Evolutionary conservation across 768 basidiomycete genomes (phyloP), one percentile per base, ranked within the genome.

Genomic region (Kwoniella botswanensis): DNA sequence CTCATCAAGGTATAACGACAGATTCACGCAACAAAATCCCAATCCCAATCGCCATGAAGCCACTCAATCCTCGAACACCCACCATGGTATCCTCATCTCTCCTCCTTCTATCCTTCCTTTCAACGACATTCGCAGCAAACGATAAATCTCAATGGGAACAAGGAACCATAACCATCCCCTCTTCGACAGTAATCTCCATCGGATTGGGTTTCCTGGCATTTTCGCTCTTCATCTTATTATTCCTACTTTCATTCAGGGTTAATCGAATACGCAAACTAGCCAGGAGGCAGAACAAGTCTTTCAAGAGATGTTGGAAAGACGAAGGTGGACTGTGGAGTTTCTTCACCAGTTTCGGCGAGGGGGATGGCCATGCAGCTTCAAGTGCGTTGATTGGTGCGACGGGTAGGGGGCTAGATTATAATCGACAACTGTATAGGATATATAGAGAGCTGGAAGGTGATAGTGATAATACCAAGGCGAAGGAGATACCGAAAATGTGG

Each of bases 291-390:
- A 41, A 42, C 17, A 52, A 13, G 21, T 22, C 55, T 15, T 68
- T 72, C 55, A 35, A 29, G 41, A 53, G 44, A 17, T 18, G 53
- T 12, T 72, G 67, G 67, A 17, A 26, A 4, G 43, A 42, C 17
- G 65, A 72, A n/a, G 71, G 71, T 21, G 71, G 71, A n/a, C 59
- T 68, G 18, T 72, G 66, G 66, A 67, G 71, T 10, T 72, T 64
- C 21, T 65, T 68, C 24, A 72, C 58, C 15, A 64, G 65, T 26
- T 55, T 71, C 18, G 60, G 53, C 5, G 70, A 58, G 12, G 24
- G 17, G 4, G 43, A 42, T 15, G 54, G 21, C 9, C 53, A 58
- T 10, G 15, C 22, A 35, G 11, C 22, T 46, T 21, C 22, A 50
- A 44, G 42, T 22, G 6, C 15, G 5, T 17, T 60, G 9, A 55